phyloP scores from a whole-genome alignment of 169 alveolate genomes.

The Plasmodium billcollinsi region DNA sequence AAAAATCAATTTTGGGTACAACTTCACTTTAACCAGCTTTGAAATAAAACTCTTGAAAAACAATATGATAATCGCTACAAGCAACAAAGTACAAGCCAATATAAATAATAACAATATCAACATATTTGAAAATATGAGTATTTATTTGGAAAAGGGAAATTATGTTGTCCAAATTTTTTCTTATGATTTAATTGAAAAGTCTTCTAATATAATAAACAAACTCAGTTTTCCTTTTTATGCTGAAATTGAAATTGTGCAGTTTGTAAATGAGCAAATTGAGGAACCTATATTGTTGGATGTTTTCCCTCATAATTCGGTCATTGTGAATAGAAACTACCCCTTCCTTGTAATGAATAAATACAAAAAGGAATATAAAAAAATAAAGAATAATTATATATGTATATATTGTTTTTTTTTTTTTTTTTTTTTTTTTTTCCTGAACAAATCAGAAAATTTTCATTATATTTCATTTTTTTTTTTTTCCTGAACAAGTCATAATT shows the following conservation, averaged over 20 bases:
- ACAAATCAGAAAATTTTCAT: too few species aligned
- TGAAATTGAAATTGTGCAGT: conserved; percentile 37
- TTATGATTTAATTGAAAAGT: conserved; percentile 13
- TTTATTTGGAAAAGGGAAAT: conserved; percentile 47
- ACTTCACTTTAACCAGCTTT: conserved; percentile 22
- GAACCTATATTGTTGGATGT: conserved; percentile 25
- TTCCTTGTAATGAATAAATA: conserved; percentile 22
- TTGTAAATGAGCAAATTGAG: conserved; percentile 13
- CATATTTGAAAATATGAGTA: conserved; percentile 56
- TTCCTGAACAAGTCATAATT: too few species aligned
- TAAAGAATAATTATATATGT: neutral
- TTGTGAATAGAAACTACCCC: conserved; percentile 16
- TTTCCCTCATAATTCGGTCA: conserved; percentile 44
- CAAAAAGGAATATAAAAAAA: neutral
- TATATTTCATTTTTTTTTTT: too few species aligned
- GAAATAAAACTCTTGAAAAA: conserved; percentile 27
- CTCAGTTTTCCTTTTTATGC: conserved; percentile 36
- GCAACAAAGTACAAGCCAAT: conserved; percentile 29
- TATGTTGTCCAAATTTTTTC: conserved; percentile 23
- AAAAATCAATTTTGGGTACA: conserved; percentile 33
- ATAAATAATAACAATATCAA: conserved; percentile 19
- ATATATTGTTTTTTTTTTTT: neutral
- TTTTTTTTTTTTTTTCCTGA: too few species aligned
- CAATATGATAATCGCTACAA: conserved; percentile 2
- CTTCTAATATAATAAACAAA: conserved; percentile 9